These are phyloP conservation scores for Aquilaria yunnanensis DNA, from an alignment of 345 rosid genomes.

Conservation along the genomic window DNA sequence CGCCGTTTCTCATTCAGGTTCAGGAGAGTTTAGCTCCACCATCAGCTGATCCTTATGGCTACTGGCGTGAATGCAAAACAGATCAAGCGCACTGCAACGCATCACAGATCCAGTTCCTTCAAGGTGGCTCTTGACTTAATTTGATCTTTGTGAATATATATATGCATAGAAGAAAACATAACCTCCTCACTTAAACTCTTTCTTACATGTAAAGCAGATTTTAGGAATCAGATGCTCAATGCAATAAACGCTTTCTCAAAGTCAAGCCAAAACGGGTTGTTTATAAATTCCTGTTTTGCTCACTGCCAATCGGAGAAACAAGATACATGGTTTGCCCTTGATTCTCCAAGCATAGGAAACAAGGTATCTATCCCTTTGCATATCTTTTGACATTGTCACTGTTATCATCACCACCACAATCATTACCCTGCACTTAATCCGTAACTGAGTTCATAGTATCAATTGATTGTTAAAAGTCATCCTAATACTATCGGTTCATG, in stretches of 20 bases:
- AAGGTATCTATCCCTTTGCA: slow-evolving; percentile 34
- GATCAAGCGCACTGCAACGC: slow-evolving; percentile 45
- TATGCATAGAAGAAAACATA: not conserved
- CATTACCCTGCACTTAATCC: too few species aligned
- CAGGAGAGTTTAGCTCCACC: slow-evolving; percentile 51
- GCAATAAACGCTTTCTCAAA: slow-evolving; percentile 39
- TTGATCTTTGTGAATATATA: slow-evolving; percentile 7
- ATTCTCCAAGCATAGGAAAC: slow-evolving; percentile 56
- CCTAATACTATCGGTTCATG: too few species aligned
- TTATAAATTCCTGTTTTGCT: slow-evolving; percentile 88
- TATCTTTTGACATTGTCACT: too few species aligned
- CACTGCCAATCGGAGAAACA: slow-evolving; percentile 90
- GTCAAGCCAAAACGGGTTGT: slow-evolving; percentile 57
- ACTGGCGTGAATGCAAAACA: slow-evolving; percentile 47
- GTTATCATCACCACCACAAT: too few species aligned
- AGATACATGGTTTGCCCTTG: slow-evolving; percentile 74
- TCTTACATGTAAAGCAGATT: slow-evolving; percentile 36
- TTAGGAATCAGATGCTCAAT: slow-evolving; percentile 72
- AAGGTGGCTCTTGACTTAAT: slow-evolving; percentile 29
- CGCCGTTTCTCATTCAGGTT: slow-evolving; percentile 31
- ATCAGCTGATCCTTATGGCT: slow-evolving; percentile 52
- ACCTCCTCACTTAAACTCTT: slow-evolving; percentile 4
- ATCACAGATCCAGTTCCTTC: slow-evolving; percentile 46
- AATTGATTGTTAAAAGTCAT: too few species aligned
- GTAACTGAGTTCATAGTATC: too few species aligned